These are phyloP conservation scores for Adansonia digitata DNA, from an alignment of 345 rosid species.

Conservation along the genomic window DNA sequence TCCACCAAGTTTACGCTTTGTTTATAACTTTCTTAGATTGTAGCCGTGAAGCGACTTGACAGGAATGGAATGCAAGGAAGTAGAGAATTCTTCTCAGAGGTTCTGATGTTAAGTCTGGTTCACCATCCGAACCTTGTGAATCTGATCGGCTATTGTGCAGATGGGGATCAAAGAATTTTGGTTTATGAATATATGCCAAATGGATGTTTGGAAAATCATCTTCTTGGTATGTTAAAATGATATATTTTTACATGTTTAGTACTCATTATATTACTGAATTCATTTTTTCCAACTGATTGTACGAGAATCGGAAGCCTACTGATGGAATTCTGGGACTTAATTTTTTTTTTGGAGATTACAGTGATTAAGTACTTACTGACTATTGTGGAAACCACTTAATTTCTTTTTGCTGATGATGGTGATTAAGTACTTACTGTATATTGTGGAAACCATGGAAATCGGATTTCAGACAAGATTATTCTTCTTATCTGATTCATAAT, in stretches of 20 bases:
- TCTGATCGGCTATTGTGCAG: constrained; percentile 56
- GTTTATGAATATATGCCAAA: constrained; percentile 58
- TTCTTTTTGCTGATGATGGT: too few relatives aligned
- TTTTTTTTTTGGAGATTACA: too few relatives aligned
- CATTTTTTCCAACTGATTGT: neutral
- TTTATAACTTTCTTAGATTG: constrained; percentile 33
- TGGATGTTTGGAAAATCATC: constrained; percentile 63
- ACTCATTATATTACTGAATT: neutral
- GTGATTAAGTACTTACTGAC: too few relatives aligned
- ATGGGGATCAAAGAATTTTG: constrained; percentile 58
- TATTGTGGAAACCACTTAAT: too few relatives aligned
- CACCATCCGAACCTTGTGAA: constrained; percentile 57
- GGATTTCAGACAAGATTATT: neutral
- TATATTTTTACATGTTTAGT: neutral
- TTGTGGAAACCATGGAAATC: too few relatives aligned
- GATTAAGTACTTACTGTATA: too few relatives aligned
- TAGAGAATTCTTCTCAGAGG: constrained; percentile 62
- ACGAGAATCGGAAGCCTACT: neutral
- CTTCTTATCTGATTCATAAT: neutral
- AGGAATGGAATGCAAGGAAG: constrained; percentile 60
- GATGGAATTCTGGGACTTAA: too few relatives aligned
- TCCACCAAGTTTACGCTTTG: neutral
- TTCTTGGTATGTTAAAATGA: constrained; percentile 39
- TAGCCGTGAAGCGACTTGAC: constrained; percentile 69
- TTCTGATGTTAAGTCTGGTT: constrained; percentile 54